These are phyloP conservation scores for Camillea tinctor DNA, from an alignment of 2,329 filamentous ascomycete species.

Conservation along the genomic window DNA sequence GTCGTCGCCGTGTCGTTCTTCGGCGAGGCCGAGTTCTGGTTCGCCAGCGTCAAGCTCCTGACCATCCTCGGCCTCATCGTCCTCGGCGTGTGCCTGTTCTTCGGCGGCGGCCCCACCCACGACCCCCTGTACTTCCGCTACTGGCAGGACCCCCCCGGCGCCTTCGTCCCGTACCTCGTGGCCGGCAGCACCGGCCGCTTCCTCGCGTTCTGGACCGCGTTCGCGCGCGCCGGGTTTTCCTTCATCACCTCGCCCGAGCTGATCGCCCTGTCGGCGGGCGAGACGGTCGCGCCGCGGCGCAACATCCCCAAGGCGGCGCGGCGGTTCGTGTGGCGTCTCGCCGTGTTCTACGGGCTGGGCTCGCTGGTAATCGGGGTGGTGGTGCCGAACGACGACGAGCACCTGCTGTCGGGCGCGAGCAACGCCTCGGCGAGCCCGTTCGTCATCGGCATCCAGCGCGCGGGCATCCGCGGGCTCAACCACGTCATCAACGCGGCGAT, in stretches of 20 bases:
- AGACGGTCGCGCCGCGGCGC: conserved; percentile 61
- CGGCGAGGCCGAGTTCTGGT: conserved; percentile 62
- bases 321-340: conserved; percentile 61
- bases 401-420: conserved; percentile 57
- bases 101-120: conserved; percentile 53
- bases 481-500: conserved; percentile 68
- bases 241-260: conserved; percentile 65
- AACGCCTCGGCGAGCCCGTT: conserved; percentile 62
- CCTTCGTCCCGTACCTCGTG: conserved; percentile 48
- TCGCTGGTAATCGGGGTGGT: conserved; percentile 61
- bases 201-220: conserved; percentile 57
- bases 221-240: conserved; percentile 58
- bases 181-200: conserved; percentile 51
- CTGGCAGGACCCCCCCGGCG: conserved; percentile 43
- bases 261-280: conserved; percentile 61
- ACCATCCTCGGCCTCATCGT: conserved; percentile 59
- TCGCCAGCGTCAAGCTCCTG: conserved; percentile 59
- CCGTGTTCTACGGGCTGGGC: conserved; percentile 63
- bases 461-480: conserved; percentile 62
- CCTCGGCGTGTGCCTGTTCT: conserved; percentile 54
- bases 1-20: conserved; percentile 57
- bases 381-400: conserved; percentile 62
- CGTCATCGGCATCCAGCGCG: conserved; percentile 65
- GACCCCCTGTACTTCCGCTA: conserved; percentile 50
- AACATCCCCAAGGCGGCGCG: conserved; percentile 66